phyloP scores from a whole-genome alignment of 805 yeast genomes.

The Blastobotrys parvus region DNA sequence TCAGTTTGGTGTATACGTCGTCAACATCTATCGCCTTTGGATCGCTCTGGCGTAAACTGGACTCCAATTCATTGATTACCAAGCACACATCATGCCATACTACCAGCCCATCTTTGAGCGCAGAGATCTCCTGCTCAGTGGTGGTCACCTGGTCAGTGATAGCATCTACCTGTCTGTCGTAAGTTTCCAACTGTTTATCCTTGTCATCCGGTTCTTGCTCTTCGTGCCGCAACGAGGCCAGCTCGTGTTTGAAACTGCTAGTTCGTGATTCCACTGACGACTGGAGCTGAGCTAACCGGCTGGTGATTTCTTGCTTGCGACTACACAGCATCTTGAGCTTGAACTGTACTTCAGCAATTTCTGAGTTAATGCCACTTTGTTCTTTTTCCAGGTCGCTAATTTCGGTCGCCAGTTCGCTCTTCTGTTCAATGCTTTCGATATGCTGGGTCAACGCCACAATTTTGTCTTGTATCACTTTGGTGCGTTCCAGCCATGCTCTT shows the following conservation, averaged over 20 bases:
- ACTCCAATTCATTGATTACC: constrained; percentile 16
- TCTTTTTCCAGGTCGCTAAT: constrained; percentile 9
- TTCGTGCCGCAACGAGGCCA: background rate
- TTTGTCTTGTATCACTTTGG: constrained; percentile 2
- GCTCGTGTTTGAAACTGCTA: constrained; percentile 7
- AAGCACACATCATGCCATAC: constrained; percentile 15
- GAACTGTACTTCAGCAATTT: constrained; percentile 15
- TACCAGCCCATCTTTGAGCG: constrained; percentile 13
- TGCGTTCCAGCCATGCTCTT: constrained; percentile 7
- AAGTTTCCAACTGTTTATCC: constrained; percentile 3
- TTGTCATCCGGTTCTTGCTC: background rate
- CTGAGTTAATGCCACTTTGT: constrained; percentile 7
- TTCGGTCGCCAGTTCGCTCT: constrained; percentile 1
- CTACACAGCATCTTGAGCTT: constrained; percentile 9
- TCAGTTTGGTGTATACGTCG: constrained; percentile 13
- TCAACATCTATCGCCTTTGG: constrained; percentile 6
- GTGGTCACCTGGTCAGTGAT: constrained; percentile 5
- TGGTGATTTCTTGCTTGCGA: constrained; percentile 7
- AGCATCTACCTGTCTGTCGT: constrained; percentile 7
- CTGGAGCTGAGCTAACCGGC: constrained; percentile 2
- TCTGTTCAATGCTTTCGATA: background rate
- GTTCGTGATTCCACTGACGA: constrained; percentile 8
- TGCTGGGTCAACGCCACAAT: constrained; percentile 3
- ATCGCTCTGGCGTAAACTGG: constrained; percentile 5
- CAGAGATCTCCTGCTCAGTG: constrained; percentile 10